Conservation (phyloP, 2,329 filamentous ascomycete species). For the Pyrenophora teres region DNA sequence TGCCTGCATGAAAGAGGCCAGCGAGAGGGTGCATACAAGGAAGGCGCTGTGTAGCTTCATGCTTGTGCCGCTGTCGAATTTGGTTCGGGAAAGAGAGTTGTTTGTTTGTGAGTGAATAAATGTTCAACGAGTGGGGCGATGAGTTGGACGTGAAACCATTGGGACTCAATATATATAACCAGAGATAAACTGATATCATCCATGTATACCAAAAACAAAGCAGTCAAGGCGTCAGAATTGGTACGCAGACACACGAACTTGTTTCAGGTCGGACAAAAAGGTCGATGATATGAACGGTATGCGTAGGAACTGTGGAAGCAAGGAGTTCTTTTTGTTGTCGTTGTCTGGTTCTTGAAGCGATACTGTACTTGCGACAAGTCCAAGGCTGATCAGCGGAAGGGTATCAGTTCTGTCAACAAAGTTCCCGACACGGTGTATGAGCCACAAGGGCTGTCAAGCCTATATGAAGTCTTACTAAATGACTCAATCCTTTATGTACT, state of each 20-base stretch:
- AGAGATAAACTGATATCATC: no score
- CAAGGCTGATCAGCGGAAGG: no score
- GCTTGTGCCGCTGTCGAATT: background rate
- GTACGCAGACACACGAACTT: background rate
- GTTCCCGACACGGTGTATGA: no score
- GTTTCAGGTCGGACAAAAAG: background rate
- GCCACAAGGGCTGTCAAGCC: background rate
- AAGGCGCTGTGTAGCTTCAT: background rate
- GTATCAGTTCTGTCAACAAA: no score
- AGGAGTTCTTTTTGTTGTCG: background rate
- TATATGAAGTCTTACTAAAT: background rate
- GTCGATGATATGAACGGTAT: background rate
- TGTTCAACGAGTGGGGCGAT: no score
- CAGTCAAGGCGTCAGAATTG: no score
- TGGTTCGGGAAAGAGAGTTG: background rate
- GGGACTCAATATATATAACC: no score
- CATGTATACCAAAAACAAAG: background rate
- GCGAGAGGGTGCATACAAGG: background rate
- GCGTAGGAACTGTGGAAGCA: background rate
- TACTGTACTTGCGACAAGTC: background rate
- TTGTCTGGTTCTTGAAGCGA: no score
- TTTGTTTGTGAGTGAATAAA: background rate
- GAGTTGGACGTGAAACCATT: background rate
- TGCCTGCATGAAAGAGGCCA: background rate
- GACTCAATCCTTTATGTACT: conserved; percentile 50